phyloP scores from a whole-genome alignment of 495 filamentous ascomycete species.

The Lasiosphaeris hirsuta region DNA sequence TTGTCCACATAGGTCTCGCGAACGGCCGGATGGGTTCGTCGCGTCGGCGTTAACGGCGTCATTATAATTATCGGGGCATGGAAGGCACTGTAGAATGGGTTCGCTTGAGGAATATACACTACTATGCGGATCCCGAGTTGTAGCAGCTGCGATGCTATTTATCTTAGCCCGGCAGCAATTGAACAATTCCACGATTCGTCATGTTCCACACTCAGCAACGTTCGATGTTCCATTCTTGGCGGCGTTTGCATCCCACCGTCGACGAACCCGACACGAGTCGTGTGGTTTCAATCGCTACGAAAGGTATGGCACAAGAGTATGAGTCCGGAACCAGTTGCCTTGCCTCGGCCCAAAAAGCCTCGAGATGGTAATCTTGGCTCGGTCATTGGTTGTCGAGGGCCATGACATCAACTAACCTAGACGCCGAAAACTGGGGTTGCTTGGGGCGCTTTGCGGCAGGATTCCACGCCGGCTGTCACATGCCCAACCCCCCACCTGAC shows the following conservation, averaged over 20 bases:
- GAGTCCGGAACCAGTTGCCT: conserved; percentile 1
- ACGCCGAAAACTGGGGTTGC: conserved; percentile 2
- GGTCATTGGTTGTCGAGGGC: conserved; percentile 9
- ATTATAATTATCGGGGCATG: neutral
- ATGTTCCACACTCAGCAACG: too few relatives aligned
- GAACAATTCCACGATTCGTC: too few relatives aligned
- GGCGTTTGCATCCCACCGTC: too few relatives aligned
- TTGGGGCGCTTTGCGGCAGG: neutral
- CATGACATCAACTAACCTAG: conserved; percentile 13
- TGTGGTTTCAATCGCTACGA: too few relatives aligned
- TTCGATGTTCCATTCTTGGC: too few relatives aligned
- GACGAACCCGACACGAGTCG: too few relatives aligned
- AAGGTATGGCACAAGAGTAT: too few relatives aligned
- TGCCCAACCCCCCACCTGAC: conserved; percentile 5
- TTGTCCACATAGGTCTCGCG: neutral
- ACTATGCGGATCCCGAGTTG: too few relatives aligned
- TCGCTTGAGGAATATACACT: too few relatives aligned
- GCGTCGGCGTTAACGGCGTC: conserved; percentile 7
- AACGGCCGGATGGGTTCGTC: neutral
- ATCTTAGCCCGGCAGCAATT: too few relatives aligned
- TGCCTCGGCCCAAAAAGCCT: conserved; percentile 7
- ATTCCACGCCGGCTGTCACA: conserved; percentile 8
- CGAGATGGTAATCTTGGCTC: neutral
- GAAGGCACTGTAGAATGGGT: too few relatives aligned
- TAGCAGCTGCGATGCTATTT: too few relatives aligned